phyloP scores from a whole-genome alignment of 768 basidiomycete genomes.

The Boletus sp. region DNA sequence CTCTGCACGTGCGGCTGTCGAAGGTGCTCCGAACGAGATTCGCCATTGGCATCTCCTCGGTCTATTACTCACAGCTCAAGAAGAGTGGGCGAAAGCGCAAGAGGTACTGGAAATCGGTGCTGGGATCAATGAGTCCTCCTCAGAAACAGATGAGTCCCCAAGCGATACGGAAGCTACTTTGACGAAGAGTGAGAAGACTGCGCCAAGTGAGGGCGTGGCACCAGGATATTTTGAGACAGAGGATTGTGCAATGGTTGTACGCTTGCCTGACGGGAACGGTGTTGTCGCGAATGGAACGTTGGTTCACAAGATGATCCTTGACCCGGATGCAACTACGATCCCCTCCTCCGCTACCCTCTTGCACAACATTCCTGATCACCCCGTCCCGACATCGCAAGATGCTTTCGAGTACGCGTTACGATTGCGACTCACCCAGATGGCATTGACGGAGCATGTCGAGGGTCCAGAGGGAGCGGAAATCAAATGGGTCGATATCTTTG shows the following conservation, averaged over 20 bases:
- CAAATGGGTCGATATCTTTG: slow-evolving; percentile 81
- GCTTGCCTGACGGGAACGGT: background rate
- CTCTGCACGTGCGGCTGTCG: slow-evolving; percentile 68
- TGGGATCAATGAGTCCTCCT: slow-evolving; percentile 44
- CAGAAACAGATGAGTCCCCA: slow-evolving; percentile 33
- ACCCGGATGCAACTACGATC: slow-evolving; percentile 26
- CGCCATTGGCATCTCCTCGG: slow-evolving; percentile 92
- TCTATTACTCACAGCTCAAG: slow-evolving; percentile 70
- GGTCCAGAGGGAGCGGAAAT: slow-evolving; percentile 81
- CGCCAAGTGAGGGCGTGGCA: background rate
- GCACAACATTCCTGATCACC: slow-evolving; percentile 44
- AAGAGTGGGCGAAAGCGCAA: slow-evolving; percentile 75
- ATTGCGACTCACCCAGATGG: slow-evolving; percentile 80
- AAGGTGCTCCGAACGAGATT: slow-evolving; percentile 57
- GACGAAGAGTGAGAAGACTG: slow-evolving; percentile 9
- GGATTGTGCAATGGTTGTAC: background rate
- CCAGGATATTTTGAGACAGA: slow-evolving; percentile 14
- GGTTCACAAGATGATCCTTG: slow-evolving; percentile 29
- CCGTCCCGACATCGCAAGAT: slow-evolving; percentile 50
- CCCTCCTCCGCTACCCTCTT: slow-evolving; percentile 45
- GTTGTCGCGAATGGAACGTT: background rate
- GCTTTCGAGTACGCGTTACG: slow-evolving; percentile 78
- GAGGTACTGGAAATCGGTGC: slow-evolving; percentile 79
- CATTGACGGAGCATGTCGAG: slow-evolving; percentile 75
- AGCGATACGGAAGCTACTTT: slow-evolving; percentile 22